Evolutionary conservation across 176 grass and related monocot genomes (phyloP).

Genomic region (Urochloa ruziziensis): DNA sequence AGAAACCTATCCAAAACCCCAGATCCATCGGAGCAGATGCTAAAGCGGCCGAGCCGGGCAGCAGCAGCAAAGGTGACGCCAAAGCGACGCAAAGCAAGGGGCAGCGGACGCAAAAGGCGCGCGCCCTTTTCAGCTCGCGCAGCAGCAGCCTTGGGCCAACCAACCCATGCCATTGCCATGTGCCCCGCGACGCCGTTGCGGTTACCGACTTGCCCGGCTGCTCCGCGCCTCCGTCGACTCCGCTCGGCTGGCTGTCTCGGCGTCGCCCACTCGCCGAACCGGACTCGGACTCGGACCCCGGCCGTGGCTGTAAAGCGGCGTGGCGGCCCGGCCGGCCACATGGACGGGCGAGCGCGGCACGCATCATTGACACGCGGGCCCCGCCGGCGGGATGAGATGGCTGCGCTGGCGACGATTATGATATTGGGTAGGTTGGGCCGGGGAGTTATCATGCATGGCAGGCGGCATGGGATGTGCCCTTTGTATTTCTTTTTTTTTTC

Average conservation of each 20-base stretch:
- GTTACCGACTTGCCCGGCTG: too few species aligned
- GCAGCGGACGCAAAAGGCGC: neutral
- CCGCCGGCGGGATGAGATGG: neutral
- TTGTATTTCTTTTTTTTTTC: neutral
- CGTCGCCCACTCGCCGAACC: too few species aligned
- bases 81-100: conserved; percentile 23
- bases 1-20: too few species aligned
- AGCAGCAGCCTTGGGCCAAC: neutral
- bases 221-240: too few species aligned
- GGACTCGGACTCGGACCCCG: too few species aligned
- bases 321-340: neutral
- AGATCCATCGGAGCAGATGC: conserved; percentile 16
- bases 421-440: conserved; percentile 9
- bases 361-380: conserved; percentile 1
- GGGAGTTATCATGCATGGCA: neutral
- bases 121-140: neutral
- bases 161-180: too few species aligned
- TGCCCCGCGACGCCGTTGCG: too few species aligned
- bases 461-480: neutral
- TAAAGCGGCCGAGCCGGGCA: too few species aligned
- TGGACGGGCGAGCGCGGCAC: conserved; percentile 2
- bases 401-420: neutral
- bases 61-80: conserved; percentile 23
- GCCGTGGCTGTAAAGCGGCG: neutral
- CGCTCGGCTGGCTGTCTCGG: too few species aligned